Evolutionary conservation across 2,329 filamentous ascomycete genomes (phyloP).

Genomic region (Akanthomyces uredinophilus): DNA sequence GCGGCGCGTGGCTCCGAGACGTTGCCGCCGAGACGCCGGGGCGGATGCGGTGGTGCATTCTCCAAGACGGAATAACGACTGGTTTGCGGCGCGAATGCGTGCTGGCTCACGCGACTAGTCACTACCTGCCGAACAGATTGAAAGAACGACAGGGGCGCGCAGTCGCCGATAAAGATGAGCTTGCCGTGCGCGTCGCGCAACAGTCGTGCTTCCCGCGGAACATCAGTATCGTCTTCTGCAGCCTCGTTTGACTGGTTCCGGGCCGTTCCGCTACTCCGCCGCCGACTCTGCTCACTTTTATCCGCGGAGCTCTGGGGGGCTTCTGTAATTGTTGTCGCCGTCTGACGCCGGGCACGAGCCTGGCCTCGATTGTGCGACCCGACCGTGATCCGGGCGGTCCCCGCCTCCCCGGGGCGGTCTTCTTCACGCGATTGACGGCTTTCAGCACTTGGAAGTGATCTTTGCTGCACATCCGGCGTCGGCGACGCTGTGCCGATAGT

Average conservation of each 20-base stretch:
- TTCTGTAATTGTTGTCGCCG: constrained; percentile 16
- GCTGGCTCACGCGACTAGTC: constrained; percentile 41
- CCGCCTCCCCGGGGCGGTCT: not conserved
- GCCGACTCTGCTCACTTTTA: not conserved
- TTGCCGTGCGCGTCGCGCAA: constrained; percentile 49
- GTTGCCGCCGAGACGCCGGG: not conserved
- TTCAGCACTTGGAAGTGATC: not conserved
- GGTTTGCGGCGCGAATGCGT: constrained; percentile 47
- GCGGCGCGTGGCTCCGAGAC: not conserved
- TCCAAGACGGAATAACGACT: constrained; percentile 46
- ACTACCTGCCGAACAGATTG: constrained; percentile 50
- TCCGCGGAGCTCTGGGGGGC: not conserved
- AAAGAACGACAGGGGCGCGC: constrained; percentile 51
- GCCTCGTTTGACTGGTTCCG: constrained; percentile 14
- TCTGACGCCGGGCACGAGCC: not conserved
- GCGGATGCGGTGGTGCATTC: constrained; percentile 30
- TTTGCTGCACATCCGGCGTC: constrained; percentile 3
- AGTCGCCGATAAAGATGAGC: constrained; percentile 52
- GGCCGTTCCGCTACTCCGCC: not conserved
- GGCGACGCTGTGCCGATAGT: not conserved
- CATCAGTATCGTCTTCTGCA: constrained; percentile 49
- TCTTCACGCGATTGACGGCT: not conserved
- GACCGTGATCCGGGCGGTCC: too few relatives aligned
- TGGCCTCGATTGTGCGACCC: not conserved
- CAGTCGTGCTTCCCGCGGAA: constrained; percentile 48